Evolutionary conservation across 169 alveolate species (phyloP), one percentile per base, ranked within the genome.

Genomic region (Pseudocohnilembus persalinus): DNA sequence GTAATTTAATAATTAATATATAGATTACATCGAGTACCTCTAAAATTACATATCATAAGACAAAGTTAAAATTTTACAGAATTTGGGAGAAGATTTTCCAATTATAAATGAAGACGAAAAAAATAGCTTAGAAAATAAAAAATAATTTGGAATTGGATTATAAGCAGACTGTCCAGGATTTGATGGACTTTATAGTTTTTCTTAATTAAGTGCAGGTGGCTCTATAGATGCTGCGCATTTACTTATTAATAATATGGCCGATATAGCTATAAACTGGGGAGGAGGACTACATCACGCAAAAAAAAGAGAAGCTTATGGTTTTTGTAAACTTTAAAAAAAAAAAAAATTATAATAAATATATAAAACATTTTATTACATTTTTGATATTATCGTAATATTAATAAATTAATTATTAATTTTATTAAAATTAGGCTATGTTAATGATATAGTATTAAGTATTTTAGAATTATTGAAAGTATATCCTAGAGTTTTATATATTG

Each of bases 281-380:
- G 97, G 96, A 49, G 96, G 96, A 24, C 82, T 92, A 28, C 96
- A 92, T 87, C 96, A 92, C 88, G 96, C 94, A 1, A 92, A 92
- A 81, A 93, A 93, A 83, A 85, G 87, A 31, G 94, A 89, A 77
- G 94, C 95, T 1, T 84, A 91, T 73, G 96, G 96, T 1, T 93
- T 93, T 88, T 93, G 96, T 68, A 49, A 49, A 20, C 20, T 49
- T 11, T 49, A 4, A 49, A 11, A 49, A 20, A n/a, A n/a, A n/a
- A n/a, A n/a, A n/a, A n/a, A n/a, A n/a, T n/a, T n/a, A n/a, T n/a
- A n/a, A n/a, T n/a, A n/a, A n/a, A n/a, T n/a, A n/a, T n/a, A n/a
- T n/a, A n/a, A n/a, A n/a, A n/a, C n/a, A n/a, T n/a, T n/a, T n/a
- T n/a, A n/a, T n/a, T n/a, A n/a, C n/a, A n/a, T n/a, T n/a, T n/a